Evolutionary conservation across 306 rosid species (phyloP), one percentile per base, ranked within the genome.

Genomic region (Rosa persica): DNA sequence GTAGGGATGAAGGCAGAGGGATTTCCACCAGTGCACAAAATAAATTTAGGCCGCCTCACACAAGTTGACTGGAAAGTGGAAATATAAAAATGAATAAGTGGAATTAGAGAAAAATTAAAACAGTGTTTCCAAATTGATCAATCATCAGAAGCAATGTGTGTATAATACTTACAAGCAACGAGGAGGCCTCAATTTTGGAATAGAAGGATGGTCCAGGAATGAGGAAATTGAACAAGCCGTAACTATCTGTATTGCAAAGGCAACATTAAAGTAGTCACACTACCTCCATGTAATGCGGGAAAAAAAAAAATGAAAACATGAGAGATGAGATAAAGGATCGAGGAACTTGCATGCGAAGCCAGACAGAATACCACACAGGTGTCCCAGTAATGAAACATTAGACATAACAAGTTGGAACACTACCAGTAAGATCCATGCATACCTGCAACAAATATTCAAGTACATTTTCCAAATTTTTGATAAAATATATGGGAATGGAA

Each of bases 351-450:
- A 95, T 49, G 97, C 97, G 84, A 95, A 93, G 85, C 99, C 99
- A 86, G 99, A 91, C 79, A 95, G 77, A 87, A 95, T 91, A 90
- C 99, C 99, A 84, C 98, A 92, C 62, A 95, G 90, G 88, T 95
- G 99, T 84, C 99, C 99, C 61, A 95, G 89, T 58, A 95, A 87
- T 23, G 99, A 95, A 86, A 95, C 93, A 81, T 95, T 93, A 78
- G 88, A 46, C 98, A 93, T 91, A 79, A 95, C 96, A 81, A 95
- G 92, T 93, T 95, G 99, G 86, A 95, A 93, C 76, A 93, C 94
- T 39, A 95, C 80, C 96, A 95, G 86, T 90, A 95, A 87, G 81
- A 95, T 84, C 92, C 92, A 91, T 65, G 97, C 87, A 76, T 95
- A 95, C 97, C 99, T 95, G 82, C 79, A 88, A 86, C 81, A 83